These are phyloP conservation scores for Solanum medicagineum DNA, from an alignment of 257 asterid genomes.

Conservation along the genomic window DNA sequence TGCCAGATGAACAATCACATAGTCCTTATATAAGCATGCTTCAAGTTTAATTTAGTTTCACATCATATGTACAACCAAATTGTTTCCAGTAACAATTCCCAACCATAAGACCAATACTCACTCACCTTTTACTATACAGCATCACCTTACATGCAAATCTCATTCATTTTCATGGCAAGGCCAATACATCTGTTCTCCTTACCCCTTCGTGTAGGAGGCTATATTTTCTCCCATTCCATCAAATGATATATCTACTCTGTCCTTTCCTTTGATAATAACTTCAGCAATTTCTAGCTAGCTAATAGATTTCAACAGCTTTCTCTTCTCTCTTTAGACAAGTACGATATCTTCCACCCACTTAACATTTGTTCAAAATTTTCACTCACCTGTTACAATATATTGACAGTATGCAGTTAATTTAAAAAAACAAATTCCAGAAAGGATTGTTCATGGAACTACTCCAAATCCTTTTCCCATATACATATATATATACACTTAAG, in stretches of 20 bases:
- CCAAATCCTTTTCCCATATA: neutral
- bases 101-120: neutral
- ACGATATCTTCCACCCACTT: neutral
- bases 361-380: neutral
- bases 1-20: neutral
- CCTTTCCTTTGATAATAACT: neutral
- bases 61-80: neutral
- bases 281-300: neutral
- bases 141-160: neutral
- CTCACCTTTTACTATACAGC: neutral
- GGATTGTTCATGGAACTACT: neutral
- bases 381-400: neutral
- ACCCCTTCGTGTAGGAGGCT: neutral
- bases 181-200: neutral
- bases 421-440: neutral
- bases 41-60: neutral
- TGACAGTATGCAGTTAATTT: neutral
- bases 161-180: neutral
- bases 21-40: neutral
- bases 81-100: neutral
- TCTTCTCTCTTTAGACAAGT: neutral
- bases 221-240: neutral
- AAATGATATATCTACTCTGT: neutral
- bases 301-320: neutral
- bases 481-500: neutral